These are phyloP conservation scores for Verbena officinalis DNA, from an alignment of 257 asterid species.

Conservation along the genomic window DNA sequence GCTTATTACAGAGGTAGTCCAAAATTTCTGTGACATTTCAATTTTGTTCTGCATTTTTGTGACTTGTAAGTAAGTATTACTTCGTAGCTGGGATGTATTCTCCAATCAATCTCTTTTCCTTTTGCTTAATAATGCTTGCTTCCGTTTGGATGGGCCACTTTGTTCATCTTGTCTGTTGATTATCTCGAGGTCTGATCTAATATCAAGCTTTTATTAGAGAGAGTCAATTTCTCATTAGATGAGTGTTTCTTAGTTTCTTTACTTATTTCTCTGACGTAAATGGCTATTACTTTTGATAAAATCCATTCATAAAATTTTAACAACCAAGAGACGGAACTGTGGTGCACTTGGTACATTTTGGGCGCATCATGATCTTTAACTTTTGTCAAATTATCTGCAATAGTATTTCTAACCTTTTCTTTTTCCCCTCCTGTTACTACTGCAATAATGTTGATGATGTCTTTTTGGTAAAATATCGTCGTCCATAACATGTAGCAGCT, in stretches of 20 bases:
- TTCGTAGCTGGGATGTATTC: slow-evolving; percentile 11
- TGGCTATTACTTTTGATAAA: background rate
- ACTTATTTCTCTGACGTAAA: background rate
- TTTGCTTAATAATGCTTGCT: slow-evolving; percentile 1
- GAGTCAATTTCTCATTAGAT: background rate
- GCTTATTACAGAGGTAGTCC: slow-evolving; percentile 81
- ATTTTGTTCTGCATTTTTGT: slow-evolving; percentile 13
- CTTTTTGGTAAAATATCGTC: background rate
- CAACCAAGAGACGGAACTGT: background rate
- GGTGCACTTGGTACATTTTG: too few species aligned
- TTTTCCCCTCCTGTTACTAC: background rate
- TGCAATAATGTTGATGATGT: background rate
- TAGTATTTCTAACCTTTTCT: background rate
- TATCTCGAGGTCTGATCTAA: background rate
- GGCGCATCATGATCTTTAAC: background rate
- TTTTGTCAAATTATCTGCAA: background rate
- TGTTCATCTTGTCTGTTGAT: slow-evolving; percentile 9
- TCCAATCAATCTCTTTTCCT: background rate
- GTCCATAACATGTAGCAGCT: background rate
- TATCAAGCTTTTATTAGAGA: background rate
- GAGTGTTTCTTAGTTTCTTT: background rate
- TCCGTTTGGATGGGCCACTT: slow-evolving; percentile 9
- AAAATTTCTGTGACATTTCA: slow-evolving; percentile 2
- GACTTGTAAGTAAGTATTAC: slow-evolving; percentile 17
- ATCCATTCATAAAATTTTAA: background rate